Evolutionary conservation across 2,329 filamentous ascomycete genomes (phyloP).

Genomic region (Lojkania enalia): DNA sequence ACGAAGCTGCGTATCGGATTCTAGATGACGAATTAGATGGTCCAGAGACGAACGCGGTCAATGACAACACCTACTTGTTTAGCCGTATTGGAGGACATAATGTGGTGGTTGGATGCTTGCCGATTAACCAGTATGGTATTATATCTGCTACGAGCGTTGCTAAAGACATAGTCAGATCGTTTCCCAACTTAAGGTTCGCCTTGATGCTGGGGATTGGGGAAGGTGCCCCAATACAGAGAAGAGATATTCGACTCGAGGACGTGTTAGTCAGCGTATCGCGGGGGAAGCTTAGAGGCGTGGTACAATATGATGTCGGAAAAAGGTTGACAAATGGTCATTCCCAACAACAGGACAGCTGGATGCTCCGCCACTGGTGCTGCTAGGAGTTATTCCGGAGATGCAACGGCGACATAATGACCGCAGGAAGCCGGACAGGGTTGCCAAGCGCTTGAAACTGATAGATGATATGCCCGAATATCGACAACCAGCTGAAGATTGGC

Average conservation of each 20-base stretch:
- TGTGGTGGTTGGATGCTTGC: not conserved
- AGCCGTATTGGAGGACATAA: not conserved
- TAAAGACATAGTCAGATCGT: not conserved
- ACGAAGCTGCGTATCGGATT: too few species aligned
- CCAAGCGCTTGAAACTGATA: not conserved
- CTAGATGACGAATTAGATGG: too few species aligned
- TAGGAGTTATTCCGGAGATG: not conserved
- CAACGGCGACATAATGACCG: not conserved
- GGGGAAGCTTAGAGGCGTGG: not conserved
- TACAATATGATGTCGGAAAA: constrained; percentile 1
- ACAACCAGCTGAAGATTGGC: not conserved
- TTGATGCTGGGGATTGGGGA: not conserved
- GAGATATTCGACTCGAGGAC: not conserved
- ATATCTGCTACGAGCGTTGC: not conserved
- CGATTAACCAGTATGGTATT: not conserved
- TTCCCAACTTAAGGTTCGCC: not conserved
- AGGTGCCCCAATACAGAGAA: not conserved
- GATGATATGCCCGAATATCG: not conserved
- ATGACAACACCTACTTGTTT: too few species aligned
- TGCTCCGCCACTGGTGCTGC: not conserved
- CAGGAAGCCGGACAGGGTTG: not conserved
- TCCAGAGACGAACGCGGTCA: too few species aligned
- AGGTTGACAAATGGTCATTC: not conserved
- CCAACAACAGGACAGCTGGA: not conserved
- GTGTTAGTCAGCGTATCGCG: not conserved